Evolutionary conservation across 371 early-diverging fungal genomes (phyloP).

Genomic region (Syncephalastrum monosporum): DNA sequence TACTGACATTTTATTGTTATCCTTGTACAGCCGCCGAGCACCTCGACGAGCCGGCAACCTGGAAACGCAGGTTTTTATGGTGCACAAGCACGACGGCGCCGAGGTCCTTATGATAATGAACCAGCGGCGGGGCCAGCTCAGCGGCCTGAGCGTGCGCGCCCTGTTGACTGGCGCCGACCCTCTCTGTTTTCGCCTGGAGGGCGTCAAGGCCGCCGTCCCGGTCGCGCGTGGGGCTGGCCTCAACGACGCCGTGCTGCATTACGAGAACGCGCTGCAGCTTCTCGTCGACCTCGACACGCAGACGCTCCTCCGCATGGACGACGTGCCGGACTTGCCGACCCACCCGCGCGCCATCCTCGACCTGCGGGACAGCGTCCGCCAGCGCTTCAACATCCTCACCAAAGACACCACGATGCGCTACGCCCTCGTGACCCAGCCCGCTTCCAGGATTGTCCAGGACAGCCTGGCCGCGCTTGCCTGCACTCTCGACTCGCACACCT

Average conservation of each 20-base stretch:
- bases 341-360: slow-evolving; percentile 1
- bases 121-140: slow-evolving; percentile 5
- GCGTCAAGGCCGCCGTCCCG: slow-evolving; percentile 8
- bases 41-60: neutral
- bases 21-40: no score
- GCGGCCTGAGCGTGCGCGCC: slow-evolving; percentile 4
- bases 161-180: slow-evolving; percentile 6
- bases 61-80: slow-evolving; percentile 9
- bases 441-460: slow-evolving; percentile 7
- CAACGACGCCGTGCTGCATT: slow-evolving; percentile 6
- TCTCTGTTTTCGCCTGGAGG: neutral
- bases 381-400: slow-evolving; percentile 8
- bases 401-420: neutral
- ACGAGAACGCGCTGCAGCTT: slow-evolving; percentile 6
- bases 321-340: neutral
- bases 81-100: slow-evolving; percentile 8
- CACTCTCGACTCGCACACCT: neutral
- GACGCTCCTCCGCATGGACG: slow-evolving; percentile 6
- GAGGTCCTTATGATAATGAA: slow-evolving; percentile 19
- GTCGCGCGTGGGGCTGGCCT: slow-evolving; percentile 3
- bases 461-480: slow-evolving; percentile 4
- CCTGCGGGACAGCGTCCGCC: slow-evolving; percentile 1
- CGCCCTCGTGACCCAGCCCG: no score
- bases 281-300: neutral
- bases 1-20: no score